These are phyloP conservation scores for Phaeosphaeriaceae sp. DNA, from an alignment of 2,329 filamentous ascomycete genomes.

Conservation along the genomic window DNA sequence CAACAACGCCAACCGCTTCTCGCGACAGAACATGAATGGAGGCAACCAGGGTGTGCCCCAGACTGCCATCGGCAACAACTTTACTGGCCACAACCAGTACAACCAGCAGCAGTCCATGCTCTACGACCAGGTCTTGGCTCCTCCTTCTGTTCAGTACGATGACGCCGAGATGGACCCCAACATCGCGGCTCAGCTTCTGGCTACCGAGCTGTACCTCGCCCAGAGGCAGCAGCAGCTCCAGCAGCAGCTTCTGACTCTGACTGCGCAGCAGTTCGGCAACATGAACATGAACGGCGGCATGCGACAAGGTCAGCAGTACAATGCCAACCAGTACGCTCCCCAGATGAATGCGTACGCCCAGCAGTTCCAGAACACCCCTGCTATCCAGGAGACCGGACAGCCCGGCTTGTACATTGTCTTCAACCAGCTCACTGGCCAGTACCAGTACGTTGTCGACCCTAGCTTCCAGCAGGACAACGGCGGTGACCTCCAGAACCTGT, in stretches of 20 bases:
- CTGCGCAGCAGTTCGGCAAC: slow-evolving; percentile 59
- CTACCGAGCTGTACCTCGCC: slow-evolving; percentile 89
- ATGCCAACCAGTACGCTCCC: slow-evolving; percentile 60
- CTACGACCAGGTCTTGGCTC: slow-evolving; percentile 88
- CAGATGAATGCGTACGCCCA: slow-evolving; percentile 68
- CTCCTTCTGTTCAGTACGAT: slow-evolving; percentile 77
- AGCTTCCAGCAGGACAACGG: slow-evolving; percentile 56
- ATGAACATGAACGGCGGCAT: slow-evolving; percentile 67
- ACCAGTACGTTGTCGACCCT: slow-evolving; percentile 79
- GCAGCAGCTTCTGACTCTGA: slow-evolving; percentile 86
- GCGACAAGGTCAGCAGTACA: slow-evolving; percentile 58
- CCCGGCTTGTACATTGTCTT: slow-evolving; percentile 83
- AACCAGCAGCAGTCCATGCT: slow-evolving; percentile 51
- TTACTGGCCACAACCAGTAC: slow-evolving; percentile 56
- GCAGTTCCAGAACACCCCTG: slow-evolving; percentile 70
- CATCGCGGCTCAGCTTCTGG: slow-evolving; percentile 85
- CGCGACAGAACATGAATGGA: slow-evolving; percentile 47
- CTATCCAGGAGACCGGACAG: slow-evolving; percentile 70
- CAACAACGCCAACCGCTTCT: slow-evolving; percentile 58
- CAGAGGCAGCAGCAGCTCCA: slow-evolving; percentile 95
- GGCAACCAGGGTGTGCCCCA: slow-evolving; percentile 60
- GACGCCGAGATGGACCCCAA: slow-evolving; percentile 82
- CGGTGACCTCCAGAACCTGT: slow-evolving; percentile 41
- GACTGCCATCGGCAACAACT: slow-evolving; percentile 64
- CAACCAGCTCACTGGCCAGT: slow-evolving; percentile 85